phyloP scores from a whole-genome alignment of 2,329 filamentous ascomycete genomes.

The Sphaerulina populicola region DNA sequence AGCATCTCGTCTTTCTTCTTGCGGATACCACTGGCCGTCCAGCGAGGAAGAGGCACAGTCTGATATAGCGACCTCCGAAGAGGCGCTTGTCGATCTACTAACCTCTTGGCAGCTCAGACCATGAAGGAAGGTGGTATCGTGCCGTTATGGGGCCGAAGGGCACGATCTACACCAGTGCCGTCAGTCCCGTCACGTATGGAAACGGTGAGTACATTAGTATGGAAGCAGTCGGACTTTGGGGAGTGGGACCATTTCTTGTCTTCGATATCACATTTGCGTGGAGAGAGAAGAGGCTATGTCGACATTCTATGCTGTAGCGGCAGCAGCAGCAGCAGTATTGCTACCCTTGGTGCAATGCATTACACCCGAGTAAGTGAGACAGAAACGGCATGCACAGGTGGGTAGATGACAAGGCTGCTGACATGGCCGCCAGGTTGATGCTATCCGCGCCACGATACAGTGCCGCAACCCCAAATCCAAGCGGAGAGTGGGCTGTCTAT shows the following conservation, averaged over 20 bases:
- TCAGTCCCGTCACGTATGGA: too few species aligned
- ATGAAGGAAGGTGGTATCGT: too few species aligned
- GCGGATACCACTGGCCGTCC: too few species aligned
- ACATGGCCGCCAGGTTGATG: slow-evolving; percentile 20
- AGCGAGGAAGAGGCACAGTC: too few species aligned
- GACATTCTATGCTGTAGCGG: background rate
- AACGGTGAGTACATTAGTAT: too few species aligned
- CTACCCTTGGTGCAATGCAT: background rate
- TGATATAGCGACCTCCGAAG: too few species aligned
- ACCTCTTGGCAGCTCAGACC: too few species aligned
- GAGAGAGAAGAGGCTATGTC: background rate
- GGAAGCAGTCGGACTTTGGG: too few species aligned
- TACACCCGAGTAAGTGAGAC: background rate
- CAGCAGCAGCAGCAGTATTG: background rate
- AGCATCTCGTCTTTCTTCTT: too few species aligned
- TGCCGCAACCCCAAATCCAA: slow-evolving; percentile 19
- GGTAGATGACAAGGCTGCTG: background rate
- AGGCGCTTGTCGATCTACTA: too few species aligned
- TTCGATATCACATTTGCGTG: background rate
- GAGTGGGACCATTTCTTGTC: background rate
- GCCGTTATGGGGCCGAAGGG: too few species aligned
- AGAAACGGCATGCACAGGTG: background rate
- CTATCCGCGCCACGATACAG: slow-evolving; percentile 25
- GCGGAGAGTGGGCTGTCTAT: slow-evolving; percentile 30
- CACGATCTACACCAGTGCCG: too few species aligned